Conservation (phyloP, 75 land plant species). For the Adiantum capillusveneris region DNA sequence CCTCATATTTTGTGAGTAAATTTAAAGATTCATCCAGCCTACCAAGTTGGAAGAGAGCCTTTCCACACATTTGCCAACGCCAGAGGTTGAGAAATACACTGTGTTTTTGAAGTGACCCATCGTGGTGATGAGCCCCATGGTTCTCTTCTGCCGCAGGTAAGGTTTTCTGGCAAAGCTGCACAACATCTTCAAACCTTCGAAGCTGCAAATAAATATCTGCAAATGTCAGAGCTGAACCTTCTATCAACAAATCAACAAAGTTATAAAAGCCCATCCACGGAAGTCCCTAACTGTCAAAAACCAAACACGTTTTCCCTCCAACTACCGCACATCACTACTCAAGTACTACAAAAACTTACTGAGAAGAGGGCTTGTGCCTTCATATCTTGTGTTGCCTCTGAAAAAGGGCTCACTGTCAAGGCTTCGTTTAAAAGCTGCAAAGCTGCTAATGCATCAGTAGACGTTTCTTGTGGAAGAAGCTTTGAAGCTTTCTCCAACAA, state of each 20-base stretch:
- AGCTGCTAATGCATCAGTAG: conserved; percentile 38
- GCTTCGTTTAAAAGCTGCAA: conserved; percentile 59
- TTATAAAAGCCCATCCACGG: no score
- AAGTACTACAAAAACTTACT: no score
- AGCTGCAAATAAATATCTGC: conserved; percentile 25
- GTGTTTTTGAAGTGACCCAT: conserved; percentile 12
- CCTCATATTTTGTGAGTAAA: conserved; percentile 41
- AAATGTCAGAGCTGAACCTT: no score
- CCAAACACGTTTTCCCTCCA: no score
- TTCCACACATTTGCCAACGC: conserved; percentile 42
- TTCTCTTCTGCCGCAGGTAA: conserved; percentile 39
- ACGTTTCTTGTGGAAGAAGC: conserved; percentile 27
- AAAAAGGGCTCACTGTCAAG: conserved; percentile 45
- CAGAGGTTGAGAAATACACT: conserved; percentile 15
- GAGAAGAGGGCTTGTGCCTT: conserved; percentile 32
- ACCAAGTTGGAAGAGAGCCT: conserved; percentile 52
- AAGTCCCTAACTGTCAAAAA: no score
- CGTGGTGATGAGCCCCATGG: conserved; percentile 10
- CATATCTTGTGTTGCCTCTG: conserved; percentile 66
- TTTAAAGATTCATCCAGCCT: conserved; percentile 54
- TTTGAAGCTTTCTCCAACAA: conserved; percentile 33
- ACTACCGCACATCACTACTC: no score
- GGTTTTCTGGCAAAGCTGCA: conserved; percentile 53
- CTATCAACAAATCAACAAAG: no score
- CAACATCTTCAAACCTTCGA: conserved; percentile 47